Base-by-base conservation (phyloP, 768 basidiomycete genomes). In the Phlebiopsis gigantea region DNA sequence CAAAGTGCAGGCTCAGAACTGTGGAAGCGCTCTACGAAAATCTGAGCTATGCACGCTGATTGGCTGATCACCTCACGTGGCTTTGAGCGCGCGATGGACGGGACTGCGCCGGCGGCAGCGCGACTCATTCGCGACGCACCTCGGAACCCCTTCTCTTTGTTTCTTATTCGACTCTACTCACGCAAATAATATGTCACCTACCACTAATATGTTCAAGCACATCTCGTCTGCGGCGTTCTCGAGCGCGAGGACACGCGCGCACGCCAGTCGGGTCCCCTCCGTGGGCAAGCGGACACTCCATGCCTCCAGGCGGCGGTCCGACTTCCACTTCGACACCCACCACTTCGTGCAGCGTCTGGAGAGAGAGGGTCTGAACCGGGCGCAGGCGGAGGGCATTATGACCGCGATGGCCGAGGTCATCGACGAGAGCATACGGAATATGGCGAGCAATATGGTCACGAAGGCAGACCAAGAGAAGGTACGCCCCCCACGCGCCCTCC, bases 401-500 rank as follows among this genome's bases (percentile, higher is more conserved):
- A 80, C 86, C 46, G 92, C 95, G 7, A 90, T 99, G 82, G 91
- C 93, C 12, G 93, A 94, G 64, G 95, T 98, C 59, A 93, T 99
- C 39, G 93, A 97, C 71, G 97, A 99, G 77, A 94, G 92, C 68
- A 87, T 98, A 41, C 81, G 88, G 59, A 96, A 94, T 66, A 94
- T 99, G 93, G 91, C 92, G 39, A 86, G 84, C 63, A 93, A 93
- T 64, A 90, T 98, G 87, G 96, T 98, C 58, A 93, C 91, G 5
- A 93, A 93, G 70, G 86, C 92, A 0, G 93, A 97, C 62, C 93
- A 97, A 68, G 96, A 98, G 73, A 98, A 98, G 84, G 95, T 89
- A 51, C 31, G 48, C 29, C 31, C 22, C 46, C 31, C 19, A 19
- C 21, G 25, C 26, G n/a, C n/a, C n/a, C n/a, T n/a, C n/a, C n/a